Evolutionary conservation across 192 early-diverging fungal species (phyloP), one percentile per base, ranked within the genome.

Genomic region (Backusella liffmaniae): DNA sequence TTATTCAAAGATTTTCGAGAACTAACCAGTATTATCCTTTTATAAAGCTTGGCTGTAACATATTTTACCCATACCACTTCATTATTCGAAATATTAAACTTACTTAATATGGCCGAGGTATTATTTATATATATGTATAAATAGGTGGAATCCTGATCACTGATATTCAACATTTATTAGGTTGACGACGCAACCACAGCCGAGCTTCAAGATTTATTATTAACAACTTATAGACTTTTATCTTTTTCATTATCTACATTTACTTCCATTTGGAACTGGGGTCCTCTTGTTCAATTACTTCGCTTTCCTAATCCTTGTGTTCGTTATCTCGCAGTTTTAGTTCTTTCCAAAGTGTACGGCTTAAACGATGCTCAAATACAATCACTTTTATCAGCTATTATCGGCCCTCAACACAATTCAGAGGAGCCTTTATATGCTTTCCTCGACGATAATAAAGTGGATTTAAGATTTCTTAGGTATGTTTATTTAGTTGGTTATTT

Each of bases 41-140:
- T 39, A 76, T 81, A 18, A 46, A 83, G 87, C 81, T 76, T 88
- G 81, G 81, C 87, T 84, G 84, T 87, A 79, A 70, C 88, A 44
- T 82, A 88, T 67, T 90, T 90, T 75, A 75, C 83, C 39, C 80
- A 87, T 51, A 82, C 84, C 46, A 84, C 87, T 16, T 88, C 88
- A 34, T 78, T 86, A 46, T 77, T 90, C 68, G 87, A 86, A 70
- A 84, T 84, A 69, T 53, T 88, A 42, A 82, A 84, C 53, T 72
- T 78, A 30, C 35, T 74, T 37, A 62, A 74, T 13, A 29, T 34
- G 4, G 29, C 65, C 36, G 34, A 67, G 23, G 66, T 32, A 32
- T 32, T 32, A 32, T 32, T 32, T 32, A 3, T 32, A 32, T 32
- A 32, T 32, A 3, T 32, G n/a, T n/a, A 32, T 32, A 32, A 32